Base-by-base conservation (phyloP, 345 rosid genomes). In the Aethionema arabicum region DNA sequence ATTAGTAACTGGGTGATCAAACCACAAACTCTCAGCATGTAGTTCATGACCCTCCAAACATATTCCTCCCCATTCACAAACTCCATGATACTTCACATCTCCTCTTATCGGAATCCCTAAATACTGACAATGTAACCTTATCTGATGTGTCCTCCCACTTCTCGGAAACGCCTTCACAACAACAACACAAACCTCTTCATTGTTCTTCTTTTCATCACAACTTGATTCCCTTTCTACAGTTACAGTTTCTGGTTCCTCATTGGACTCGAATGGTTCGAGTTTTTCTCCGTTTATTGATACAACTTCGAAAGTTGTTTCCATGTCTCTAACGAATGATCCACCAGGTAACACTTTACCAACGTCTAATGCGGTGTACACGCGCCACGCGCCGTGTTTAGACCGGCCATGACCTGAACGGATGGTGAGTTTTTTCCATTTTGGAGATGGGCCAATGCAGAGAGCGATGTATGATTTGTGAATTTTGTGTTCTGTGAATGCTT, bases 111-210 rank as follows among this genome's bases (percentile, higher is more conserved):
- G 70, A 57, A 89, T 82, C 53, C 93, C 95, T 49, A 92, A 84
- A 77, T 78, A 84, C 68, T 87, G 99, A 63, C 91, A 87, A 68
- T 89, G 99, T 79, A 93, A 72, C 29, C 91, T 91, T 41, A 90
- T 85, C 78, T 90, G 97, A 81, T 93, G 99, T 0, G 97, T 93
- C 65, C 88, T 83, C 52, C 98, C 97, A 74, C 88, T 92, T 67
- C 42, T 60, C 32, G 97, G 98, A 54, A 76, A 79, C 12, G 88
- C 97, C 52, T 91, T 85, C 5, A 83, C 86, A 72, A 92, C 74
- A 68, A 89, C 74, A 75, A 82, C 88, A 33, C 72, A 81, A 56
- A 6, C 43, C 4, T 52, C 61, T 37, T 49, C 50, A 6, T 37
- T 40, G 44, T 40, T 9, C 44, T 68, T 74, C 43, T 44, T 64